Evolutionary conservation across 768 basidiomycete species (phyloP).

Genomic region (Tylopilus vinaceipallidus): DNA sequence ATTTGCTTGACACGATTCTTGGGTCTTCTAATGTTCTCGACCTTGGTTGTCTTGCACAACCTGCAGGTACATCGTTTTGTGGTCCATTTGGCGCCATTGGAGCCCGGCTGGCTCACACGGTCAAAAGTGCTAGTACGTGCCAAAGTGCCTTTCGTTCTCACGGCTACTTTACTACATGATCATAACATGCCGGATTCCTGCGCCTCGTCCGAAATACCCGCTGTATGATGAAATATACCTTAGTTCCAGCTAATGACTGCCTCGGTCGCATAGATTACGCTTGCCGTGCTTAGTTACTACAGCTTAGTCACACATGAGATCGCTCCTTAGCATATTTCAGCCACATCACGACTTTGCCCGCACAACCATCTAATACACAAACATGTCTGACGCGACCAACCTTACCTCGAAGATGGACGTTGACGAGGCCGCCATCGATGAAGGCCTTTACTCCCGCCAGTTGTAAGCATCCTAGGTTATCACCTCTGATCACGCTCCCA

Average conservation of each 20-base stretch:
- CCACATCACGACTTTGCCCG: slow-evolving; percentile 4
- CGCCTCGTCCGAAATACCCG: neutral
- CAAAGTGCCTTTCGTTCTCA: slow-evolving; percentile 17
- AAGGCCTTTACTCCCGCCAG: slow-evolving; percentile 92
- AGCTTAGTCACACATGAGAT: too few species aligned
- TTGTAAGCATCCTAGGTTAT: slow-evolving; percentile 53
- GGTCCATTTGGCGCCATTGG: slow-evolving; percentile 27
- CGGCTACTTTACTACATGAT: slow-evolving; percentile 8
- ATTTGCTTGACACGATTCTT: slow-evolving; percentile 30
- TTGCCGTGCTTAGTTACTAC: too few species aligned
- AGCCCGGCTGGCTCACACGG: slow-evolving; percentile 20
- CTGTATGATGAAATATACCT: neutral
- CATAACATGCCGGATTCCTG: neutral
- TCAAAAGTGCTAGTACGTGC: slow-evolving; percentile 17
- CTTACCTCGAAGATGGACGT: slow-evolving; percentile 68
- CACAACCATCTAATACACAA: slow-evolving; percentile 3
- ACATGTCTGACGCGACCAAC: slow-evolving; percentile 39
- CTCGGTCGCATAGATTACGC: too few species aligned
- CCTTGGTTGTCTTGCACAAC: slow-evolving; percentile 5
- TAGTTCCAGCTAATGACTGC: neutral
- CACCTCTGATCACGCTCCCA: slow-evolving; percentile 9
- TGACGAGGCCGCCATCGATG: slow-evolving; percentile 86
- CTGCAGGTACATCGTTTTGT: slow-evolving; percentile 22
- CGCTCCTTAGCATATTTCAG: slow-evolving; percentile 12
- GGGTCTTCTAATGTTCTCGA: slow-evolving; percentile 7